Base-by-base conservation (phyloP, 1,284 basidiomycete species). In the Trichosporon inkin region DNA sequence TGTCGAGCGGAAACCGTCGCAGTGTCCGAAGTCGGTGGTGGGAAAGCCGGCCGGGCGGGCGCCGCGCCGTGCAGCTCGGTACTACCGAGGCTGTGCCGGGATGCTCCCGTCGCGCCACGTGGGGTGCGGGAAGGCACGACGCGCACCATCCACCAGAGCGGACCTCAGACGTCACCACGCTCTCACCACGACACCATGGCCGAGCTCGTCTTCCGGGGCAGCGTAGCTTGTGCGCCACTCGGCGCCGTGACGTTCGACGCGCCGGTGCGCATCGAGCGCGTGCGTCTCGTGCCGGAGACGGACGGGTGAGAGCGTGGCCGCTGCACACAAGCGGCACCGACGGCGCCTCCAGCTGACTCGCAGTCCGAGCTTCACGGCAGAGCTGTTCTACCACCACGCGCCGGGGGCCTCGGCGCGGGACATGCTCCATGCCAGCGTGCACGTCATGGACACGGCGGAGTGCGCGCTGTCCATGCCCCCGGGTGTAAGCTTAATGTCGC, bases 131-230 rank as follows among this genome's bases (percentile, higher is more conserved):
- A 28, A 32, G 24, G 10, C 20, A 49, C 24, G 16, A n/a, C n/a
- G 44, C 24, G 44, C 24, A n/a, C 16, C 24, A 16, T n/a, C 44
- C 44, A n/a, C 22, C 44, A 28, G 22, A 10, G 2, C 22, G 7
- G 44, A 49, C n/a, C 44, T 49, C 22, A 49, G 28, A 49, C 44
- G 24, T 49, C 44, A 49, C 44, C n/a, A 14, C 36, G 7, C 41
- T 17, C 16, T 22, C 24, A 28, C 36, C 3, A n/a, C 24, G n/a
- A n/a, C 44, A 49, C 24, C 44, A 49, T 49, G 44, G 44, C 44
- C 10, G 44, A 49, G 44, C 44, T 49, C 44, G 44, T 49, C 24
- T 49, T 49, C 44, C 22, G 44, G 3, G 44, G 44, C 14, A 28
- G 22, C 8, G 22, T 49, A 14, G 14, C 14, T 3, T 49, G 24